Evolutionary conservation across 345 rosid genomes (phyloP).

Genomic region (Hibiscus syriacus): DNA sequence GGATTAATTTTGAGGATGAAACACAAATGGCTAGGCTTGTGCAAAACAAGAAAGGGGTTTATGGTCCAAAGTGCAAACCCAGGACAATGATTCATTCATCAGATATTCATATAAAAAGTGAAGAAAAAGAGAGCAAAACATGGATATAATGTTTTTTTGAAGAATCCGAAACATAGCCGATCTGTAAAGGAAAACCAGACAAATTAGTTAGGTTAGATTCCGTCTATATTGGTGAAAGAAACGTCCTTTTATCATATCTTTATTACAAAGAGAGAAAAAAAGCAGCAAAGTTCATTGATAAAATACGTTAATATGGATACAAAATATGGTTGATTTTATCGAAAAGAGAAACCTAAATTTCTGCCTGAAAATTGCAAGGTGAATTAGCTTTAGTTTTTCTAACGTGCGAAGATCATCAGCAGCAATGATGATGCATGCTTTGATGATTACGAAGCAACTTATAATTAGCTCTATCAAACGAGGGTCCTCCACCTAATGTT

Average conservation of each 20-base stretch:
- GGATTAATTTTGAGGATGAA: too few species aligned
- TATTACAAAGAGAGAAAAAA: conserved; percentile 1
- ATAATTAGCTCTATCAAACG: neutral
- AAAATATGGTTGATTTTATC: neutral
- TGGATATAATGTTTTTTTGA: neutral
- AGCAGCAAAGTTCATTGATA: neutral
- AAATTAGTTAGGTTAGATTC: conserved; percentile 10
- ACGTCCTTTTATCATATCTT: neutral
- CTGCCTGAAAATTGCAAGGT: neutral
- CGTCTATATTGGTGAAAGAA: neutral
- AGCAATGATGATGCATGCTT: conserved; percentile 6
- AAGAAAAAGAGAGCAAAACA: neutral
- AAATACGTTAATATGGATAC: neutral
- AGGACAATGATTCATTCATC: neutral
- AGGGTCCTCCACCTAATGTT: conserved; percentile 3
- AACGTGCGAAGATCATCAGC: neutral
- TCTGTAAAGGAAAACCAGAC: neutral
- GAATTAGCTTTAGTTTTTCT: neutral
- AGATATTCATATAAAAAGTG: neutral
- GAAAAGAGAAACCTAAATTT: conserved; percentile 5
- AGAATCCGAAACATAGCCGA: neutral
- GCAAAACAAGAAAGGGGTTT: too few species aligned
- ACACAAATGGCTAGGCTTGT: too few species aligned
- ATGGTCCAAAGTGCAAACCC: neutral
- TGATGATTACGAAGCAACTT: conserved; percentile 1